A percentile compares a stretch with the other conserved stretches of the same genome.
Evolutionary conservation across 768 basidiomycete species (phyloP).

Genomic region (Mycena venus): DNA sequence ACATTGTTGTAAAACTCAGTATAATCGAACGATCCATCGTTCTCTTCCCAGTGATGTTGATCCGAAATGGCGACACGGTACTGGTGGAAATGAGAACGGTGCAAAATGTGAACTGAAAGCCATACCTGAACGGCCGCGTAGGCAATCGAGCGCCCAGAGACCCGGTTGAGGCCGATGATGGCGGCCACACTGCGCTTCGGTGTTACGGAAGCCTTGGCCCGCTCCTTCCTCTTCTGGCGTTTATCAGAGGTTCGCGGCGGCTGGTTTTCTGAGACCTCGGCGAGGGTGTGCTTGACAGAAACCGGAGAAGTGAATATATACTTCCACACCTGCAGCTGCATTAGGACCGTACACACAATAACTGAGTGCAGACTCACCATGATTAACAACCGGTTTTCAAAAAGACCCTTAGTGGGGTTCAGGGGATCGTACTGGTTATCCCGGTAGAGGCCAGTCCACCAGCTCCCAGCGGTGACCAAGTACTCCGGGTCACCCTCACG

Average conservation of each 20-base stretch:
- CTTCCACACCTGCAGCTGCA: too few relatives aligned
- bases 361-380: too few relatives aligned
- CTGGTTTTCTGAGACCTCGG: too few relatives aligned
- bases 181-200: slow-evolving; percentile 11
- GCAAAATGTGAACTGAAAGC: background rate
- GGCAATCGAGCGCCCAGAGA: slow-evolving; percentile 30
- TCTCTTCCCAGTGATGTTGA: slow-evolving; percentile 14
- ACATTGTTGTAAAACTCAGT: slow-evolving; percentile 31
- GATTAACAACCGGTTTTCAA: too few relatives aligned
- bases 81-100: background rate
- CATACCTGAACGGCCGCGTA: slow-evolving; percentile 39
- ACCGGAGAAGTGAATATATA: too few relatives aligned
- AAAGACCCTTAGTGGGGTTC: too few relatives aligned
- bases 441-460: background rate
- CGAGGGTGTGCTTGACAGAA: too few relatives aligned
- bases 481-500: background rate
- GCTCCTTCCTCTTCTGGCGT: too few relatives aligned
- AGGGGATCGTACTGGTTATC: too few relatives aligned
- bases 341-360: too few relatives aligned
- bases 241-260: too few relatives aligned
- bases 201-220: too few relatives aligned
- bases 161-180: slow-evolving; percentile 21
- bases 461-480: background rate
- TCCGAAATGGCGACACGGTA: slow-evolving; percentile 30
- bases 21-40: slow-evolving; percentile 33